Base-by-base conservation (phyloP, 1,284 basidiomycete species). In the Marasmius sp. region DNA sequence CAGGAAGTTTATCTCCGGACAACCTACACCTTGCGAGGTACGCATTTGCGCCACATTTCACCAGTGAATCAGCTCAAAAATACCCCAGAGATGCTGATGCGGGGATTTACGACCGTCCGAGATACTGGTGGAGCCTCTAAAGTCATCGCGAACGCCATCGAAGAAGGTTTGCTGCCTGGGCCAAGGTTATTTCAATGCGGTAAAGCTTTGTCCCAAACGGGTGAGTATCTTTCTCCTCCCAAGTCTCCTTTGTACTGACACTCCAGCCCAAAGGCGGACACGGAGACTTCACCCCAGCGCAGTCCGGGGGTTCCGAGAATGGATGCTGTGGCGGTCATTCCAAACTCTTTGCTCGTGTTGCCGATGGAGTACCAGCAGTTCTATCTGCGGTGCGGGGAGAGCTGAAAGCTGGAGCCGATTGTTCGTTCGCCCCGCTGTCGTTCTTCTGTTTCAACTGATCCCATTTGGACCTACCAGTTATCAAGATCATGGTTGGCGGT, bases 21-120 rank as follows among this genome's bases (percentile, higher is more conserved):
- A 0, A 75, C 77, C 3, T 80, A 78, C 56, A 73, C 77, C 2
- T 65, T 81, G 18, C 74, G 74, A 67, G 70, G 78, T 72, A 8
- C 20, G 34, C 16, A 27, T 58, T 11, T 11, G 33, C 47, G 14
- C 8, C 55, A 20, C 34, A 34, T 33, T 51, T 34, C 48, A 16
- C 43, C 57, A 1, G 3, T 18, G 10, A 27, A 12, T 8, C n/a
- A 7, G 6, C 50, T 47, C 18, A 22, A 18, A 9, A 6, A 9
- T 1, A 36, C 37, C 9, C 38, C 34, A 74, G 77, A 78, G 61
- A 82, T 82, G 80, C 74, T 82, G 2, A 59, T 71, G 12, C 70
- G 80, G 27, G 81, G 81, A 0, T 83, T 82, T 66, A 83, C 81
- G 0, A 81, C 80, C 3, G 78, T 81, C 16, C 74, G 81, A n/a